Evolutionary conservation across 225 moss, liverwort and hornwort species (phyloP), one percentile per base, ranked within the genome.

Genomic region (Pseudisothecium myosuroides): DNA sequence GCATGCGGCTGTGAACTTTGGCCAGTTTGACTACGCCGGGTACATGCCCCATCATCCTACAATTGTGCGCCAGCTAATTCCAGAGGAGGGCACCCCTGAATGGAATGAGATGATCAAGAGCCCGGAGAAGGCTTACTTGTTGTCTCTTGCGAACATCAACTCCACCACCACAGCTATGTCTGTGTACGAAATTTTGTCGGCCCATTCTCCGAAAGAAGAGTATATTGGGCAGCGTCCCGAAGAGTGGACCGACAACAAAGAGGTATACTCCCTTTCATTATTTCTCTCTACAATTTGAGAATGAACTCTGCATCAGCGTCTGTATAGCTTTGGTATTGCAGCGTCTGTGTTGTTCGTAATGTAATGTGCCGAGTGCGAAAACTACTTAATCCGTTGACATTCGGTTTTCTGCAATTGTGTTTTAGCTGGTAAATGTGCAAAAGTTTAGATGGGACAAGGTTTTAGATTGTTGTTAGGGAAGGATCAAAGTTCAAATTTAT

Each of bases 1-100:
- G 18, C 94, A 94, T 32, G 94, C 94, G 32, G 92, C 94, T 85
- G 94, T 94, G 28, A 97, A 97, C 62, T 97, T 96, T 1, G 96
- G 96, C 2, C 97, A 97, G 52, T 97, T 92, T 15, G 92, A 95
- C 56, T 97, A 89, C 69, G 88, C 86, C 3, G 96, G 95, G 12
- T 96, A 67, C n/a, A 91, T 93, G 90, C 92, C 92, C 31, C 95
- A 94, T 63, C 93, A 91, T 34, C 93, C 96, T 19, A 89, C 97
- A 24, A 67, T 85, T 5, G 88, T 90, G 55, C 88, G 94, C 32
- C 88, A 39, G 31, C 82, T 92, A 27, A 92, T 96, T 59, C 95
- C 96, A 0, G 92, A 97, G 80, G 86, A 90, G 81, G 87, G 82
- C 10, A 88, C 80, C 15, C 19, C 37, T 28, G 92, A 95, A 6